Base-by-base conservation (phyloP, 768 basidiomycete species). In the Russula sp. region DNA sequence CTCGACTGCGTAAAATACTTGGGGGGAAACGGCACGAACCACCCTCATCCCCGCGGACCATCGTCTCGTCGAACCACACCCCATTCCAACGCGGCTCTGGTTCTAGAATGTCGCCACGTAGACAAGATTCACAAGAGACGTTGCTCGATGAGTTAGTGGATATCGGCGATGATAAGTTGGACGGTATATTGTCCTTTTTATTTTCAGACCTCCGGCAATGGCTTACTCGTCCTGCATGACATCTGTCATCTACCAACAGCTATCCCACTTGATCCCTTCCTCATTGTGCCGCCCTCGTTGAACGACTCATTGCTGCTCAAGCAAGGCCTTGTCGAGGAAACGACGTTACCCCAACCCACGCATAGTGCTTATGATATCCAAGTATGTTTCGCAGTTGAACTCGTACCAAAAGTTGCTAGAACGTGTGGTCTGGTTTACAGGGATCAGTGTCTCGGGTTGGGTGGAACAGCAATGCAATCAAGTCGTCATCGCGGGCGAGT, bases 211-310 rank as follows among this genome's bases (percentile, higher is more conserved):
- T 18, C 18, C n/a, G 13, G 20, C 18, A 44, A 16, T 32, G 13
- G 20, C 34, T 48, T 46, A 38, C 32, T 24, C 20, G 30, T n/a
- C 34, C 13, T 24, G 14, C 22, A 32, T 50, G 13, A 59, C 48
- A 1, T 14, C 36, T 13, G 11, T n/a, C 32, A 48, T 38, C 32
- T 3, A 34, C 28, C 46, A 20, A 24, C 22, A 59, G 58, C n/a
- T 38, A 22, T 30, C 0, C 46, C 48, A 26, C 58, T 28, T 16
- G 68, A 69, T 18, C 68, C 68, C n/a, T 69, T 63, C 42, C 66
- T 69, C 16, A 16, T 63, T 10, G 68, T 69, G 7, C 59, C 61
- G n/a, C 62, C 68, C 30, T 69, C 68, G 7, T 56, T 69, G 13
- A 53, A 69, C 18, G 53, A 67, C 53, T 69, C 68, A 8, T 16